A percentile compares a stretch with the other conserved stretches of the same genome.
Evolutionary conservation across 495 filamentous ascomycete species (phyloP).

Genomic region (Penicillium argentinense): DNA sequence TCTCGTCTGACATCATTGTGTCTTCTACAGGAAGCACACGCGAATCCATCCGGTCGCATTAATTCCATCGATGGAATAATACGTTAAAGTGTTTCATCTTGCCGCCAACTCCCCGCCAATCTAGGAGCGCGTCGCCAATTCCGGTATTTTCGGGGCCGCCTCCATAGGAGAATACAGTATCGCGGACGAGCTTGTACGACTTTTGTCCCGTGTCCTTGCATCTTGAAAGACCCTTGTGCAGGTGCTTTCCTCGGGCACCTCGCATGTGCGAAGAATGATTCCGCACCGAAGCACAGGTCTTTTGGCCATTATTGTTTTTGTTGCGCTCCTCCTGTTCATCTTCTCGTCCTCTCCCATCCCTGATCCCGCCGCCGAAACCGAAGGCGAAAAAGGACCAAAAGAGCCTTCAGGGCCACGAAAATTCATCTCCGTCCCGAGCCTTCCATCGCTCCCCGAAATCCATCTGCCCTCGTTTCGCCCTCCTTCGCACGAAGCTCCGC

Average conservation of each 20-base stretch:
- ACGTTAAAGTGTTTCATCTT: background rate
- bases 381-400: slow-evolving; percentile 7
- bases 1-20: slow-evolving; percentile 11
- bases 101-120: slow-evolving; percentile 3
- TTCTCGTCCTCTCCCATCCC: slow-evolving; percentile 43
- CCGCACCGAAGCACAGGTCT: slow-evolving; percentile 45
- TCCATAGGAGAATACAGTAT: slow-evolving; percentile 14
- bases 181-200: slow-evolving; percentile 5
- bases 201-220: background rate
- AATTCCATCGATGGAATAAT: slow-evolving; percentile 11
- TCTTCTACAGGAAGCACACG: background rate
- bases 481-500: slow-evolving; percentile 73
- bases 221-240: background rate
- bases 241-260: background rate
- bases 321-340: slow-evolving; percentile 45
- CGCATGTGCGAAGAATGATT: slow-evolving; percentile 35
- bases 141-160: slow-evolving; percentile 15
- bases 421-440: slow-evolving; percentile 40
- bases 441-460: slow-evolving; percentile 39
- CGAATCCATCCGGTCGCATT: background rate
- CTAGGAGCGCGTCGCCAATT: slow-evolving; percentile 11
- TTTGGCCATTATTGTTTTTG: slow-evolving; percentile 42
- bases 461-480: slow-evolving; percentile 57
- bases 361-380: slow-evolving; percentile 22
- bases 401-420: slow-evolving; percentile 27